phyloP scores from a whole-genome alignment of 805 yeast genomes.

The Sugiyamaella qingdaonensis region DNA sequence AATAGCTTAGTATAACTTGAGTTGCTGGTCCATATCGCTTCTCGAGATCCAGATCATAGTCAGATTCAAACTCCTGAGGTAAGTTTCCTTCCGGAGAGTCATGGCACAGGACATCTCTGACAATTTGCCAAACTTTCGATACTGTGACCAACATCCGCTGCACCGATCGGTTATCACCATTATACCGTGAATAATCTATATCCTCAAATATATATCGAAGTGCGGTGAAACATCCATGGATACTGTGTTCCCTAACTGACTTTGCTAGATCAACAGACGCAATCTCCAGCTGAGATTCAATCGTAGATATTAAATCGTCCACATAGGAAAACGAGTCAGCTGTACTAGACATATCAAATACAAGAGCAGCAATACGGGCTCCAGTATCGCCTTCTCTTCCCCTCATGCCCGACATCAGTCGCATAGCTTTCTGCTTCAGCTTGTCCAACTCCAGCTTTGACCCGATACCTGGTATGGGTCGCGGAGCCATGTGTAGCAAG shows the following conservation, averaged over 20 bases:
- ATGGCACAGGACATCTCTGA: constrained; percentile 50
- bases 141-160: constrained; percentile 18
- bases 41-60: constrained; percentile 23
- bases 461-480: constrained; percentile 28
- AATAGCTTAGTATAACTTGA: constrained; percentile 52
- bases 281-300: constrained; percentile 34
- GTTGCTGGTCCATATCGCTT: constrained; percentile 35
- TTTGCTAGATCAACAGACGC: constrained; percentile 36
- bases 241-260: constrained; percentile 47
- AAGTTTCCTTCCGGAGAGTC: constrained; percentile 70
- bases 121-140: constrained; percentile 41
- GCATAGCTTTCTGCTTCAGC: constrained; percentile 25
- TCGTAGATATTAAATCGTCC: constrained; percentile 30
- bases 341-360: constrained; percentile 34
- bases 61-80: constrained; percentile 37
- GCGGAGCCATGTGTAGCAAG: constrained; percentile 46
- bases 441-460: constrained; percentile 22
- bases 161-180: constrained; percentile 21
- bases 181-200: constrained; percentile 16
- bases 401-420: constrained; percentile 34
- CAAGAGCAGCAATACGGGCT: constrained; percentile 57
- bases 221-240: constrained; percentile 70
- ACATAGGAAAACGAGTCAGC: constrained; percentile 26
- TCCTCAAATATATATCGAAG: constrained; percentile 44
- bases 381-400: constrained; percentile 77